phyloP scores from a whole-genome alignment of 164 flowering plant genomes.

The Magnolia kwangsiensis region DNA sequence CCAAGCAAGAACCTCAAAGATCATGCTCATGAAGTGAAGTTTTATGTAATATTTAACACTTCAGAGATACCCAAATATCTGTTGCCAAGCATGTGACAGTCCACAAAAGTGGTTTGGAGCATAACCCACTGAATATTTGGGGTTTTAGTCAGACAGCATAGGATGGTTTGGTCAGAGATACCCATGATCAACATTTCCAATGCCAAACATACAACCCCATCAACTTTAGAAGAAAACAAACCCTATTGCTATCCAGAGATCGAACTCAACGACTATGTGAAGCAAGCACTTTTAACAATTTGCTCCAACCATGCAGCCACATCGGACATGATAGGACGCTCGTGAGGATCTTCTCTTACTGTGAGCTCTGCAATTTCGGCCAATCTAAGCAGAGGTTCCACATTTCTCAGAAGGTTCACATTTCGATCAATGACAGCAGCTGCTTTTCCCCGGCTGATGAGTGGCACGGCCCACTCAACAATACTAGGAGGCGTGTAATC shows the following conservation, averaged over 20 bases:
- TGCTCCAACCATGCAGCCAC: slow-evolving; percentile 59
- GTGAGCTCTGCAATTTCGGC: slow-evolving; percentile 77
- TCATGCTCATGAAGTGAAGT: neutral
- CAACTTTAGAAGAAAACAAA: neutral
- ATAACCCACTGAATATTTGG: neutral
- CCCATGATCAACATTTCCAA: neutral
- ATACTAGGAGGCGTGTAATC: slow-evolving; percentile 58
- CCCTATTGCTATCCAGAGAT: neutral
- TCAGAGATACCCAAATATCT: too few relatives aligned
- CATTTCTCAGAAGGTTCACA: slow-evolving; percentile 69
- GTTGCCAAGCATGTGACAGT: too few relatives aligned
- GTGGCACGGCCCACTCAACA: slow-evolving; percentile 80
- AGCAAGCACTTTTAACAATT: slow-evolving; percentile 51
- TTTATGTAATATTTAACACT: too few relatives aligned
- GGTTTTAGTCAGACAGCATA: neutral
- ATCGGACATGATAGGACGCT: slow-evolving; percentile 63
- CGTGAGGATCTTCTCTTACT: slow-evolving; percentile 49
- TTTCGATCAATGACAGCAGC: slow-evolving; percentile 68
- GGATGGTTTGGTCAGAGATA: too few relatives aligned
- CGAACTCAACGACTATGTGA: slow-evolving; percentile 23
- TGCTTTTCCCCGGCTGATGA: slow-evolving; percentile 63
- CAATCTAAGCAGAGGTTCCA: slow-evolving; percentile 75
- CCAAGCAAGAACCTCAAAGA: neutral
- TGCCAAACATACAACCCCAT: neutral
- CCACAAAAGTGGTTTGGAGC: neutral